phyloP scores from a whole-genome alignment of 2,329 filamentous ascomycete species.

The Penicillium brevicompactum region DNA sequence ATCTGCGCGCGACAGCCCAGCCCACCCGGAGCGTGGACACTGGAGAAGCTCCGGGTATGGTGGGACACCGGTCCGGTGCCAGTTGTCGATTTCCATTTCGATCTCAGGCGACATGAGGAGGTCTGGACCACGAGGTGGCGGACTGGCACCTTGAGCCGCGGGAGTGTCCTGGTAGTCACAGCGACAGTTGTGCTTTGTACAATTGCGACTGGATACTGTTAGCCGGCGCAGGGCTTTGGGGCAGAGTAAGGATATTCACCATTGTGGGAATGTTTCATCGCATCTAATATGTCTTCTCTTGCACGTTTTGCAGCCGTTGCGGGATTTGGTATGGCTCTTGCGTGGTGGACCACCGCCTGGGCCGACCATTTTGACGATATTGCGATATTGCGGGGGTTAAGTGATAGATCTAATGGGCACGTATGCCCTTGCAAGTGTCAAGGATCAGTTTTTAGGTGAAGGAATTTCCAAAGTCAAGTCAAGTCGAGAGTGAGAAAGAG shows the following conservation, averaged over 20 bases:
- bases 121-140: conserved; percentile 57
- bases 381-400: background rate
- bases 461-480: conserved; percentile 6
- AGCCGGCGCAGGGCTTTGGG: conserved; percentile 14
- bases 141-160: conserved; percentile 56
- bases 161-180: conserved; percentile 96
- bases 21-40: conserved; percentile 72
- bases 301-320: conserved; percentile 97
- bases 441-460: conserved; percentile 5
- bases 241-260: conserved; percentile 59
- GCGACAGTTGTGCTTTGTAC: conserved; percentile 97
- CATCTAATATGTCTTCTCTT: conserved; percentile 97
- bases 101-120: conserved; percentile 87
- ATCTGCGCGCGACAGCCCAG: conserved; percentile 73
- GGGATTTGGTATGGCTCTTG: conserved; percentile 95
- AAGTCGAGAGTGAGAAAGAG: conserved; percentile 3
- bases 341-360: conserved; percentile 90
- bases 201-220: conserved; percentile 73
- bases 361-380: conserved; percentile 70
- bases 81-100: conserved; percentile 76
- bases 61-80: conserved; percentile 81
- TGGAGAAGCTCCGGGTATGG: conserved; percentile 81
- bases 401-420: background rate
- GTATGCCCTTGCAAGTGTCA: conserved; percentile 8
- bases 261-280: conserved; percentile 97